phyloP scores from a whole-genome alignment of 228 moss, liverwort and hornwort genomes.

The Sphagnum magellanicum region DNA sequence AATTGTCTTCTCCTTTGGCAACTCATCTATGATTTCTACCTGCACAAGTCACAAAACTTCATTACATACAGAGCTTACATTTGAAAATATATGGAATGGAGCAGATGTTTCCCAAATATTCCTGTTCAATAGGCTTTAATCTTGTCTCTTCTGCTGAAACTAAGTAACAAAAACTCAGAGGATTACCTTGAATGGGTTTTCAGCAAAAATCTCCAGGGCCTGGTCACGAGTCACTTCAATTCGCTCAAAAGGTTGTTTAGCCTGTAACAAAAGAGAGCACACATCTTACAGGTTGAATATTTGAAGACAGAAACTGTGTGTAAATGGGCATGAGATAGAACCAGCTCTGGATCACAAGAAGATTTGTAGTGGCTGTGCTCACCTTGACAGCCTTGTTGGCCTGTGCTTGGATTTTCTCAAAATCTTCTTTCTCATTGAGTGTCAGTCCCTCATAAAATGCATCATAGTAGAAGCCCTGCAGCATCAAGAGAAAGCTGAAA shows the following conservation, averaged over 20 bases:
- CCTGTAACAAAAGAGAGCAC: slow-evolving; percentile 25
- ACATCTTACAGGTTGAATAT: not conserved
- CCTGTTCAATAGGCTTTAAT: too few species aligned
- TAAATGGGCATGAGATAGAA: not conserved
- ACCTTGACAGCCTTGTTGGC: slow-evolving; percentile 93
- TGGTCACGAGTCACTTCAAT: slow-evolving; percentile 81
- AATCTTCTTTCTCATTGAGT: slow-evolving; percentile 72
- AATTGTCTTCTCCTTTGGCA: slow-evolving; percentile 80
- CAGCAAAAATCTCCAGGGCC: slow-evolving; percentile 79
- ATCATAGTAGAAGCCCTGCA: slow-evolving; percentile 91
- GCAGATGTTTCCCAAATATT: too few species aligned
- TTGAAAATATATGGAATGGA: not conserved
- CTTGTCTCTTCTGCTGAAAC: too few species aligned
- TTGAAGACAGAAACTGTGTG: not conserved
- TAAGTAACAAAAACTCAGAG: not conserved
- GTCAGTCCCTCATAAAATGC: slow-evolving; percentile 74
- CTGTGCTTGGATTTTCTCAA: slow-evolving; percentile 52
- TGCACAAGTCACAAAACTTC: slow-evolving; percentile 7
- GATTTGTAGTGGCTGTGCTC: not conserved
- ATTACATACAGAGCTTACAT: slow-evolving; percentile 1
- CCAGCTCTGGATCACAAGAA: not conserved
- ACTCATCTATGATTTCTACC: slow-evolving; percentile 89
- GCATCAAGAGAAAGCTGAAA: not conserved
- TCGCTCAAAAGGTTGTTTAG: slow-evolving; percentile 80
- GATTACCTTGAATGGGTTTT: slow-evolving; percentile 77